Percentiles rank a stretch among this genome's conserved stretches.
Evolutionary conservation across 768 basidiomycete species (phyloP).

Genomic region (Hypsizygus marmoreus): DNA sequence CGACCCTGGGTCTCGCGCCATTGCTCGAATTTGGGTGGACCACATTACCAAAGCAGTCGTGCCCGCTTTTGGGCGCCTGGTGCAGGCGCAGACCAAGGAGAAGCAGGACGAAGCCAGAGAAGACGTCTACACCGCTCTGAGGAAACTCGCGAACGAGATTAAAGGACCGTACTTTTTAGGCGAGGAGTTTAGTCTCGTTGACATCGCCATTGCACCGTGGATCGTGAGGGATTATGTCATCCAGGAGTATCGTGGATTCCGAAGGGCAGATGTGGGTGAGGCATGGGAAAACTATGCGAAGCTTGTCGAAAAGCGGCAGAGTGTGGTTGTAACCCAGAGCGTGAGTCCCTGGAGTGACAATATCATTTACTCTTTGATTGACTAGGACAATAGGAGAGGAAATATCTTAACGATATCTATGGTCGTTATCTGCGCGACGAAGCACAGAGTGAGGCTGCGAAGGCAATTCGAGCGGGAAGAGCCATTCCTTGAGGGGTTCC

Average conservation of each 20-base stretch:
- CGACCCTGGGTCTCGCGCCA: slow-evolving; percentile 53
- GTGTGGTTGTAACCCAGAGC: slow-evolving; percentile 47
- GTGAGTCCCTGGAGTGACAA: slow-evolving; percentile 21
- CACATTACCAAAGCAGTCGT: slow-evolving; percentile 53
- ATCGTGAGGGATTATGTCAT: slow-evolving; percentile 47
- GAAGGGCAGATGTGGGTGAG: slow-evolving; percentile 40
- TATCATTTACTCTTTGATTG: neutral
- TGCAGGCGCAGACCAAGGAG: slow-evolving; percentile 39
- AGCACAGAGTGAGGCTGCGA: slow-evolving; percentile 54
- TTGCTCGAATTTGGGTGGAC: slow-evolving; percentile 59
- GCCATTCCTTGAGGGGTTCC: slow-evolving; percentile 35
- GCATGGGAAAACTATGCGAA: slow-evolving; percentile 49
- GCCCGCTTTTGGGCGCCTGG: slow-evolving; percentile 51
- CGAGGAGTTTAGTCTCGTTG: slow-evolving; percentile 53
- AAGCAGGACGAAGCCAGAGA: slow-evolving; percentile 27
- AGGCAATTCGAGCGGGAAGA: slow-evolving; percentile 48
- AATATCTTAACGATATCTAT: slow-evolving; percentile 50
- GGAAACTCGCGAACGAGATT: slow-evolving; percentile 31
- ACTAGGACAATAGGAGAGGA: slow-evolving; percentile 14
- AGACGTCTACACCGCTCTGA: slow-evolving; percentile 29
- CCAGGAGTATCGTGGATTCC: slow-evolving; percentile 50
- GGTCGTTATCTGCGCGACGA: slow-evolving; percentile 59
- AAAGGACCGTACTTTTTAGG: slow-evolving; percentile 61
- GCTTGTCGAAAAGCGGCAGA: slow-evolving; percentile 42
- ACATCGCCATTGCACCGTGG: slow-evolving; percentile 61